Percentiles rank a stretch among this genome's conserved stretches.
phyloP scores from a whole-genome alignment of 140 eudicot genomes.

The Ambrosia hybrid region DNA sequence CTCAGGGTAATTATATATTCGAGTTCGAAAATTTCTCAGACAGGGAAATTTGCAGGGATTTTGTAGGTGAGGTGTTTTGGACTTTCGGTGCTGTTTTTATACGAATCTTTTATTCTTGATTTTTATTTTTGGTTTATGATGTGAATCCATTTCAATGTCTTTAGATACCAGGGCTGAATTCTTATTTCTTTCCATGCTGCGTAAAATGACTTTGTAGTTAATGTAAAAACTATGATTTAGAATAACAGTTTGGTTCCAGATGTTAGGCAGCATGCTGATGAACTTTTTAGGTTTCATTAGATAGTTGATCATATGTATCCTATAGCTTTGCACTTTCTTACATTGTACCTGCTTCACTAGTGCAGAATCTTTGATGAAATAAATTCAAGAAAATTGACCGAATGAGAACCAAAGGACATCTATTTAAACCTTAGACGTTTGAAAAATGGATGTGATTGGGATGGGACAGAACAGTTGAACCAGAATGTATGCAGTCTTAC shows the following conservation, averaged over 20 bases:
- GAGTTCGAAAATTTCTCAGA: slow-evolving; percentile 77
- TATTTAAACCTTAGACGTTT: slow-evolving; percentile 8
- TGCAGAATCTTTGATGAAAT: slow-evolving; percentile 3
- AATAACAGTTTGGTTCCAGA: not conserved
- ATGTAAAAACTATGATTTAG: not conserved
- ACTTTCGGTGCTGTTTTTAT: not conserved
- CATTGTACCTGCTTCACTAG: slow-evolving; percentile 7
- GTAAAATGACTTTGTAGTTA: slow-evolving; percentile 7
- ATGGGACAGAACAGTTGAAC: slow-evolving; percentile 14
- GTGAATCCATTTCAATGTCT: not conserved
- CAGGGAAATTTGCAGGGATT: slow-evolving; percentile 81
- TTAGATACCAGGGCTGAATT: not conserved
- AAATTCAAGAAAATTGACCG: not conserved
- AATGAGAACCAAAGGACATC: slow-evolving; percentile 5
- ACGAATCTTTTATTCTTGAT: not conserved
- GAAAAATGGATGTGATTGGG: slow-evolving; percentile 6
- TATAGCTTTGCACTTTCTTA: slow-evolving; percentile 3
- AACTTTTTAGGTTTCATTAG: not conserved
- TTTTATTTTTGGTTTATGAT: not conserved
- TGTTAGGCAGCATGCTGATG: not conserved
- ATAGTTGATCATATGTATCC: slow-evolving; percentile 8
- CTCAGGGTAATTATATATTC: slow-evolving; percentile 69
- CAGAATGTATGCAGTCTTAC: slow-evolving; percentile 19
- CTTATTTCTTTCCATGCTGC: not conserved
- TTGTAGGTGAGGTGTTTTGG: slow-evolving; percentile 61